Conservation (phyloP, 2,329 filamentous ascomycete species). For the Clathrospora elynae region DNA sequence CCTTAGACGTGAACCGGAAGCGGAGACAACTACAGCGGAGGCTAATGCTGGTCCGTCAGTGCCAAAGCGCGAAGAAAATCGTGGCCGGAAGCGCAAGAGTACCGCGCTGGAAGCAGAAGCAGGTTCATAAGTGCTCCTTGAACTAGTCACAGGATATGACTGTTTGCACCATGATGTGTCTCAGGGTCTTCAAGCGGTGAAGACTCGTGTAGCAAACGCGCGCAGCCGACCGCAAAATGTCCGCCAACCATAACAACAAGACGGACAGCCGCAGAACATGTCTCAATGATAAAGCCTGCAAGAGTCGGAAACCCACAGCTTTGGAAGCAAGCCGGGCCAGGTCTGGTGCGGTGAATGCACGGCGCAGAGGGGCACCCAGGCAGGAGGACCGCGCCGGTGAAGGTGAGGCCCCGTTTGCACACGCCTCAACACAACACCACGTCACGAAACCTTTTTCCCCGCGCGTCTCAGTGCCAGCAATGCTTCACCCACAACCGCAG, state of each 20-base stretch:
- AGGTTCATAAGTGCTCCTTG: no score
- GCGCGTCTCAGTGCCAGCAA: background rate
- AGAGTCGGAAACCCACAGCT: background rate
- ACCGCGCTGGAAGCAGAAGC: no score
- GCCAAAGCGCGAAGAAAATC: no score
- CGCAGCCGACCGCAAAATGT: conserved; percentile 1
- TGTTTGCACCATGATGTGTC: background rate
- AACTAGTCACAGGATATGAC: no score
- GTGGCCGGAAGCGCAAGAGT: no score
- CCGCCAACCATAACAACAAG: background rate
- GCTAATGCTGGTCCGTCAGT: no score
- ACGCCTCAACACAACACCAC: background rate
- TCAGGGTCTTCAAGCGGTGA: background rate
- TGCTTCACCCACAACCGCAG: no score
- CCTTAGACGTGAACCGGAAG: no score
- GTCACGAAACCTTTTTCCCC: background rate
- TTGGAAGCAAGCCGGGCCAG: background rate
- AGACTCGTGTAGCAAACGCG: background rate
- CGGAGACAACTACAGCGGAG: no score
- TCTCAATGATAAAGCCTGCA: conserved; percentile 1
- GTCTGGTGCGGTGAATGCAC: background rate
- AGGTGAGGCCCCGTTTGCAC: conserved; percentile 1
- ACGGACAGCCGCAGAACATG: background rate
- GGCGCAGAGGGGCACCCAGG: background rate
- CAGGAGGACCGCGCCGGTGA: background rate